A percentile compares a stretch with the other conserved stretches of the same genome.
Evolutionary conservation across 495 filamentous ascomycete genomes (phyloP).

Genomic region (Sphaerosporella brunnea): DNA sequence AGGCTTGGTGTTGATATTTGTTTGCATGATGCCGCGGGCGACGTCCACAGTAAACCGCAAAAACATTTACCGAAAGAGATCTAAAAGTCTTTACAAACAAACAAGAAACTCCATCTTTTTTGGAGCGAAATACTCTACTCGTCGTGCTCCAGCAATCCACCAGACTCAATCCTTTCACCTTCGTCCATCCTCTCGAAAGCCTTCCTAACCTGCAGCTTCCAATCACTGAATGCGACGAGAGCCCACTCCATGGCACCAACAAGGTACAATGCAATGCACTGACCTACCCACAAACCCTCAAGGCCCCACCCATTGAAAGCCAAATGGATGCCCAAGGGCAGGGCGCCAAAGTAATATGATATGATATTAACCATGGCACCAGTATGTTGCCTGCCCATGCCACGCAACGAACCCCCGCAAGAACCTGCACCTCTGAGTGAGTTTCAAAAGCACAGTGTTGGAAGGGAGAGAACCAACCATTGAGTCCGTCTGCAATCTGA

Average conservation of each 20-base stretch:
- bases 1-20: no score
- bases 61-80: no score
- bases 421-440: conserved; percentile 24
- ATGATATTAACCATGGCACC: conserved; percentile 76
- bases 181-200: conserved; percentile 63
- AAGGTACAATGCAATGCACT: conserved; percentile 74
- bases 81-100: no score
- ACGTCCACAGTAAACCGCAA: no score
- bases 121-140: no score
- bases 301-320: conserved; percentile 85
- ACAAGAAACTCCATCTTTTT: no score
- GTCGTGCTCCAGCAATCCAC: conserved; percentile 12
- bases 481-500: conserved; percentile 62
- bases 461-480: conserved; percentile 1
- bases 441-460: background rate
- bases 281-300: conserved; percentile 68
- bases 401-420: conserved; percentile 66
- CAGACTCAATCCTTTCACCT: conserved; percentile 33
- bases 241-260: conserved; percentile 67
- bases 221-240: conserved; percentile 60
- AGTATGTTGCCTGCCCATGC: conserved; percentile 78
- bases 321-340: conserved; percentile 70
- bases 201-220: conserved; percentile 57
- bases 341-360: conserved; percentile 73
- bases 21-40: no score